Base-by-base conservation (phyloP, 495 filamentous ascomycete species). In the Podospora appendiculata region DNA sequence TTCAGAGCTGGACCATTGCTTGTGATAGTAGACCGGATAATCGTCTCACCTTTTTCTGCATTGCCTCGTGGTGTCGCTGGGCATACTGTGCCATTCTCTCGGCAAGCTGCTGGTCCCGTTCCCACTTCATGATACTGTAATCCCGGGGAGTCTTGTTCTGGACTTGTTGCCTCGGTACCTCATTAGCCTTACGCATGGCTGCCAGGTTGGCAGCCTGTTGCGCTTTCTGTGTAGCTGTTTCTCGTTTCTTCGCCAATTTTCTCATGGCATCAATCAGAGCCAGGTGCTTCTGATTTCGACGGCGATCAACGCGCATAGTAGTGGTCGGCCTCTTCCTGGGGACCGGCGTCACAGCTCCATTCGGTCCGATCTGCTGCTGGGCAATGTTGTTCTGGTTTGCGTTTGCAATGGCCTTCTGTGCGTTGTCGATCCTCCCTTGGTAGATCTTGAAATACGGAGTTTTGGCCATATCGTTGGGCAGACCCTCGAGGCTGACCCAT, bases 221-320 rank as follows among this genome's bases (percentile, higher is more conserved):
- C 57, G 92, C 87, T 70, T 97, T 97, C 62, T 92, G 89, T 19
- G 81, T 67, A 40, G 79, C 78, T 6, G 84, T 85, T 72, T 98
- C 93, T 40, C 90, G 78, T 72, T 95, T 96, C 72, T 95, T 94
- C 7, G 92, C 92, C 54, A 94, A 64, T 66, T 97, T 98, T 41
- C 90, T 82, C 88, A 97, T 95, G 4, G 85, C 86, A 70, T 97
- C 93, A 65, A 97, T 83, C 48, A 97, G 73, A 16, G 86, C 86
- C 51, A 97, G 76, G 59, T 95, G 87, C 56, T 86, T 87, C 18
- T 86, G 87, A 47, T 90, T 89, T 60, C 88, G 80, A 52, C 90
- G 79, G 50, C 91, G 81, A 53, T 96, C 91, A 45, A 97, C 90
- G 19, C 87, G 81, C 10, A 89, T 69, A 39, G 85, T 84, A 0